Evolutionary conservation across 495 filamentous ascomycete species (phyloP), one percentile per base, ranked within the genome.

Genomic region (Filosporella fistucella): DNA sequence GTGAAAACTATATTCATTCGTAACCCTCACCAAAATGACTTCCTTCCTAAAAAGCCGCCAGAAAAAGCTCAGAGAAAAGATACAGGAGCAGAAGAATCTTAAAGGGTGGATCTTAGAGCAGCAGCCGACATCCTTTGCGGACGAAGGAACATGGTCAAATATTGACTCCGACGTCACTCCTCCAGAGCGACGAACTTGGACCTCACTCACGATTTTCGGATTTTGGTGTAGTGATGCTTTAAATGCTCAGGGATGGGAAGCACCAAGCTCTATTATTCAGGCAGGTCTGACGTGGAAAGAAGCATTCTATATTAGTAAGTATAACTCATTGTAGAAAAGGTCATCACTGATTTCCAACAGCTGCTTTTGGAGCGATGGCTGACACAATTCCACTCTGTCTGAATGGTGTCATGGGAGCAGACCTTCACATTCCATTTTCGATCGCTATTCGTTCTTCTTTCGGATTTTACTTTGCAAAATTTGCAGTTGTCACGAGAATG

Each of bases 321-420:
- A 21, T 30, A 8, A 8, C 28, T 30, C 8, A 8, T 8, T 30
- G 28, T 8, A n/a, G n/a, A n/a, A n/a, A 8, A 30, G 8, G 28
- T 30, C 8, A 8, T 8, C 8, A 30, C 28, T 8, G 28, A 30
- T 30, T 30, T n/a, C n/a, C 8, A 38, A 30, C n/a, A 22, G 32
- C 32, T 35, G 32, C 18, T 12, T 35, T 35, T 35, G 32, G 68
- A 35, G 64, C 45, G 45, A 53, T 49, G 52, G 59, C 55, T 36
- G 63, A 67, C 37, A 59, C 66, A 11, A 60, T 75, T 10, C 63
- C 68, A 3, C 62, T 74, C 13, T 57, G 63, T 1, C 53, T 71
- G n/a, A 75, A 74, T 56, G 71, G 71, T n/a, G 61, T 63, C 28
- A 63, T 70, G 28, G 71, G 70, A 33, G 68, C 70, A 23, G 43